A percentile compares a stretch with the other conserved stretches of the same genome.
These are phyloP conservation scores for Kuraishia piskuri DNA, from an alignment of 805 yeast species.

Conservation along the genomic window DNA sequence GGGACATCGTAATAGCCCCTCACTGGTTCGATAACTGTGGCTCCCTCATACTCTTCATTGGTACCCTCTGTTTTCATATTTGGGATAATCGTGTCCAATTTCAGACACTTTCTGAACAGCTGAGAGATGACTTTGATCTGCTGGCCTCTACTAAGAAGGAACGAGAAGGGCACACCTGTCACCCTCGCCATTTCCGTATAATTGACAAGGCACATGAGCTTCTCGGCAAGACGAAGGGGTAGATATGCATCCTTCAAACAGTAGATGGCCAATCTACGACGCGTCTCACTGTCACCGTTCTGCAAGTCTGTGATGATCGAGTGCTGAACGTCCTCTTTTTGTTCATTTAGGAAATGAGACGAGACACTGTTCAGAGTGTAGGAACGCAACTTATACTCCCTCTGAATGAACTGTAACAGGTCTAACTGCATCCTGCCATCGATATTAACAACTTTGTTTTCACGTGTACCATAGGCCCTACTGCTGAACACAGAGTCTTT, in stretches of 20 bases:
- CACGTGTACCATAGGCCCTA: slow-evolving; percentile 94
- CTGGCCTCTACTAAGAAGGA: slow-evolving; percentile 84
- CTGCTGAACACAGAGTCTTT: slow-evolving; percentile 83
- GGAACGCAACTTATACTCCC: slow-evolving; percentile 91
- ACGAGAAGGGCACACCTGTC: slow-evolving; percentile 96
- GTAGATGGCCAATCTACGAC: slow-evolving; percentile 92
- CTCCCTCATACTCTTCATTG: slow-evolving; percentile 95
- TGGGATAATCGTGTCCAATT: slow-evolving; percentile 83
- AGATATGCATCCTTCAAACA: slow-evolving; percentile 94
- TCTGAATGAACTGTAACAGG: slow-evolving; percentile 81
- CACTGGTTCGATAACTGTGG: slow-evolving; percentile 94
- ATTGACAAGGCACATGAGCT: slow-evolving; percentile 91
- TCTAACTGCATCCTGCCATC: slow-evolving; percentile 97
- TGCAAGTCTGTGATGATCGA: slow-evolving; percentile 93
- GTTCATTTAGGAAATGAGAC: slow-evolving; percentile 88
- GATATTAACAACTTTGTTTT: slow-evolving; percentile 81
- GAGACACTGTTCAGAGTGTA: slow-evolving; percentile 94
- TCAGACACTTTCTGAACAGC: slow-evolving; percentile 83
- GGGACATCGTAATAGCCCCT: slow-evolving; percentile 97
- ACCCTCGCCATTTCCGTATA: slow-evolving; percentile 99
- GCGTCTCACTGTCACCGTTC: slow-evolving; percentile 84
- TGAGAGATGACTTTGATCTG: slow-evolving; percentile 97
- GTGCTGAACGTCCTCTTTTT: slow-evolving; percentile 96
- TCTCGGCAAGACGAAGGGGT: slow-evolving; percentile 82
- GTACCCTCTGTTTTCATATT: slow-evolving; percentile 77